Percentiles rank a stretch among this genome's conserved stretches.
Conservation (phyloP, 192 early-diverging fungal genomes). For the Umbelopsis sp. region DNA sequence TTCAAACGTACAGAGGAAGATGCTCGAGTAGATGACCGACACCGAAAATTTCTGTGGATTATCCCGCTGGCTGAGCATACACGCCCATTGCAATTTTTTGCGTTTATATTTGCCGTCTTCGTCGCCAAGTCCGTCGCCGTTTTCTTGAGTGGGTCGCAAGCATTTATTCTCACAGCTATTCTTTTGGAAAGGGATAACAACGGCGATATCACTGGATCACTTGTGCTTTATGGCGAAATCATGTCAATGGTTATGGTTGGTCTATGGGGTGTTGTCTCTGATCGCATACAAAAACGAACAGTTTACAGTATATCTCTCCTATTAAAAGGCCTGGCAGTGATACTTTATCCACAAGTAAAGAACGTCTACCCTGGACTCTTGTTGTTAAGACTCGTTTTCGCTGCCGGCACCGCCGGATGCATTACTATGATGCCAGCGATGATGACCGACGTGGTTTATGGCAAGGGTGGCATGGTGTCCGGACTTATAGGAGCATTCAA, state of each 20-base stretch:
- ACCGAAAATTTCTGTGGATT: conserved; percentile 38
- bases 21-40: neutral
- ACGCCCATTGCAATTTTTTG: conserved; percentile 27
- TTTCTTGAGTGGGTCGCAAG: conserved; percentile 44
- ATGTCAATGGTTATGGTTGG: conserved; percentile 54
- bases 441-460: conserved; percentile 52
- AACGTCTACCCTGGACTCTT: conserved; percentile 63
- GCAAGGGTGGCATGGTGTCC: conserved; percentile 46
- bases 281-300: conserved; percentile 55
- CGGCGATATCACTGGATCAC: conserved; percentile 53
- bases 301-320: conserved; percentile 56
- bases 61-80: conserved; percentile 24
- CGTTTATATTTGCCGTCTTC: conserved; percentile 36
- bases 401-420: conserved; percentile 62
- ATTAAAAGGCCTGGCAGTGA: conserved; percentile 53
- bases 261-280: conserved; percentile 64
- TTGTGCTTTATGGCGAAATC: conserved; percentile 68
- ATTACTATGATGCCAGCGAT: conserved; percentile 69
- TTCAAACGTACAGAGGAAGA: neutral
- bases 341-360: conserved; percentile 50
- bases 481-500: conserved; percentile 63
- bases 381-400: conserved; percentile 63
- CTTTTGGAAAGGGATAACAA: conserved; percentile 19
- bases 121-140: conserved; percentile 36
- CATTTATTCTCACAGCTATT: conserved; percentile 38